phyloP scores from a whole-genome alignment of 768 basidiomycete genomes.

The Fomitopsis serialis region DNA sequence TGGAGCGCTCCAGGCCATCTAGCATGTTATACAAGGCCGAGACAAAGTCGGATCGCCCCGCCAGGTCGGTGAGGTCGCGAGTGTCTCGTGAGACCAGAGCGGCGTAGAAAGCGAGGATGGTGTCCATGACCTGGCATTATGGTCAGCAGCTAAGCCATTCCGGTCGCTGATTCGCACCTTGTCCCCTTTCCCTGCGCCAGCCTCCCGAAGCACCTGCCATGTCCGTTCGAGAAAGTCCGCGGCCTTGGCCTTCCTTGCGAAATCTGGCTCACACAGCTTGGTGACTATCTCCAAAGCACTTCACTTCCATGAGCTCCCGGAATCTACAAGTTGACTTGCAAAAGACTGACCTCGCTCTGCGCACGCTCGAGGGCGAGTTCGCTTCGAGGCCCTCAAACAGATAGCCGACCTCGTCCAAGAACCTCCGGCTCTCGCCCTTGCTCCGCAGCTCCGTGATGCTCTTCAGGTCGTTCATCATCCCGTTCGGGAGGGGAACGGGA shows the following conservation, averaged over 20 bases:
- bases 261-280: constrained; percentile 70
- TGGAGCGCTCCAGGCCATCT: constrained; percentile 14
- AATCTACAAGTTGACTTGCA: background rate
- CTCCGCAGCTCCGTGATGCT: constrained; percentile 77
- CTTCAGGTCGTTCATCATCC: constrained; percentile 70
- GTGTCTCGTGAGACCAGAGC: constrained; percentile 59
- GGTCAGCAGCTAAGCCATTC: background rate
- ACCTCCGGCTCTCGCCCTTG: constrained; percentile 75
- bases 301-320: background rate
- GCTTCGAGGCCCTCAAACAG: constrained; percentile 73
- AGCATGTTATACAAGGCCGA: constrained; percentile 22
- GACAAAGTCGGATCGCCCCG: constrained; percentile 27
- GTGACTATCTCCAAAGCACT: constrained; percentile 75
- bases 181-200: constrained; percentile 56
- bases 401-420: constrained; percentile 82
- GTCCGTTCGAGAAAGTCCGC: constrained; percentile 66
- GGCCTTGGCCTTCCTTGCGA: constrained; percentile 73
- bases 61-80: constrained; percentile 49
- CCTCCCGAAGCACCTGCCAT: constrained; percentile 59
- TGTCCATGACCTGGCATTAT: constrained; percentile 53
- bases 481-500: constrained; percentile 34
- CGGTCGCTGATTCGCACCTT: constrained; percentile 35
- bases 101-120: constrained; percentile 54
- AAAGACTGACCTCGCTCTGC: constrained; percentile 56
- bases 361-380: constrained; percentile 45